Conservation (phyloP, 345 rosid genomes). For the Aurinia saxatilis region DNA sequence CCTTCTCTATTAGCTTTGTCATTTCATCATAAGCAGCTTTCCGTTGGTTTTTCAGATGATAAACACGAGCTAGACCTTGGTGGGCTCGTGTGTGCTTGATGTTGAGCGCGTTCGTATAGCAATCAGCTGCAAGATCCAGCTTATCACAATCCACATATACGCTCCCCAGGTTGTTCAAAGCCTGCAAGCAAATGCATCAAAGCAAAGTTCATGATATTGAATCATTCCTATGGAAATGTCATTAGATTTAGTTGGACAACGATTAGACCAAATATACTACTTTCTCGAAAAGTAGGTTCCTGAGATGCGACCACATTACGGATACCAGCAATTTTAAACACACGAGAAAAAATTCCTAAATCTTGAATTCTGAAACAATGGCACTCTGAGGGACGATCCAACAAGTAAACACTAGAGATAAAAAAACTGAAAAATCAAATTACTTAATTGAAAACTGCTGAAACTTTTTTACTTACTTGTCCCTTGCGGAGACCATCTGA, state of each 20-base stretch:
- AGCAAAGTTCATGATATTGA: background rate
- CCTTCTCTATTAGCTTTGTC: constrained; percentile 92
- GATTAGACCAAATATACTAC: background rate
- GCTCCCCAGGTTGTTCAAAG: constrained; percentile 84
- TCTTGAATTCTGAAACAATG: constrained; percentile 1
- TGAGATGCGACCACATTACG: background rate
- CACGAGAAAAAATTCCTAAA: background rate
- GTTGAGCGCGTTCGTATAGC: constrained; percentile 83
- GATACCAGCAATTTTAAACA: background rate
- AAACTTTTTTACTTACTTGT: constrained; percentile 47
- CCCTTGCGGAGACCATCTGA: constrained; percentile 99
- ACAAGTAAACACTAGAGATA: background rate
- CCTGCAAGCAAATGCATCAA: constrained; percentile 41
- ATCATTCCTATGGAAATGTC: background rate
- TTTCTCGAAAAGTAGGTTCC: background rate
- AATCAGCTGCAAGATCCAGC: constrained; percentile 82
- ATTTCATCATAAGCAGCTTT: constrained; percentile 93
- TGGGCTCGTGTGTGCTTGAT: constrained; percentile 97
- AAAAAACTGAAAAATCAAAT: background rate
- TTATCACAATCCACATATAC: constrained; percentile 81
- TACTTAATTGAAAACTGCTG: background rate
- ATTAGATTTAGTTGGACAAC: background rate
- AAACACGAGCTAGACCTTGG: constrained; percentile 91
- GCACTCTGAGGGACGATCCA: too few relatives aligned
- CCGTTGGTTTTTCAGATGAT: constrained; percentile 70